A percentile compares a stretch with the other conserved stretches of the same genome.
These are phyloP conservation scores for Hansenula sp. DNA, from an alignment of 1,139 yeast species.

Conservation along the genomic window DNA sequence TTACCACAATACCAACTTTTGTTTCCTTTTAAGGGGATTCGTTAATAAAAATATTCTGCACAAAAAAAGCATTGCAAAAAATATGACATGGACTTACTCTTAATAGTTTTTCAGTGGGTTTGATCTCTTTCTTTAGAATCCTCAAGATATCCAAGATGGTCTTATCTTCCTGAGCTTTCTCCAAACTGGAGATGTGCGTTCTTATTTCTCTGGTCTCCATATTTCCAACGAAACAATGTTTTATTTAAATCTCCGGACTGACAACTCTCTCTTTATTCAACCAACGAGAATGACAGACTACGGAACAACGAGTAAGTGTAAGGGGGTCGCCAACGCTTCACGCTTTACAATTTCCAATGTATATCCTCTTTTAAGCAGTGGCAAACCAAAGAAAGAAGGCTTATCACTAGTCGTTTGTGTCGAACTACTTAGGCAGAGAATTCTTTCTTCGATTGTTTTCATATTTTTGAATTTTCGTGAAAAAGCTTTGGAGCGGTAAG, in stretches of 20 bases:
- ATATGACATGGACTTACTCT: constrained; percentile 38
- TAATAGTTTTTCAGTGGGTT: constrained; percentile 79
- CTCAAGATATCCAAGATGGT: constrained; percentile 65
- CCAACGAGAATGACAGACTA: no score
- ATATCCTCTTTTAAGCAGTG: no score
- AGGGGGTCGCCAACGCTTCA: no score
- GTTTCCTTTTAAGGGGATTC: constrained; percentile 45
- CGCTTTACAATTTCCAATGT: no score
- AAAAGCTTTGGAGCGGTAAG: not conserved
- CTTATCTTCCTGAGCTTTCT: constrained; percentile 66
- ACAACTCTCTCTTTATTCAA: no score
- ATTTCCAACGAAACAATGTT: not conserved
- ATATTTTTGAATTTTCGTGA: no score
- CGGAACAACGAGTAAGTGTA: no score
- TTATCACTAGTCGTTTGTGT: no score
- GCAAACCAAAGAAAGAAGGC: no score
- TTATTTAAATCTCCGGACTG: not conserved
- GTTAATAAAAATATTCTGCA: constrained; percentile 9
- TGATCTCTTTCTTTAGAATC: constrained; percentile 65
- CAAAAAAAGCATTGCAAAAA: not conserved
- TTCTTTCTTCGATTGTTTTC: not conserved
- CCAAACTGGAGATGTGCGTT: constrained; percentile 66
- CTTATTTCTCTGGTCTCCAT: constrained; percentile 78
- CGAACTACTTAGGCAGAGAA: no score
- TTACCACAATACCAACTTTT: constrained; percentile 97